Percentiles rank a stretch among this genome's conserved stretches.
Evolutionary conservation across 169 alveolate species (phyloP).

Genomic region (Besnoitia besnoiti): DNA sequence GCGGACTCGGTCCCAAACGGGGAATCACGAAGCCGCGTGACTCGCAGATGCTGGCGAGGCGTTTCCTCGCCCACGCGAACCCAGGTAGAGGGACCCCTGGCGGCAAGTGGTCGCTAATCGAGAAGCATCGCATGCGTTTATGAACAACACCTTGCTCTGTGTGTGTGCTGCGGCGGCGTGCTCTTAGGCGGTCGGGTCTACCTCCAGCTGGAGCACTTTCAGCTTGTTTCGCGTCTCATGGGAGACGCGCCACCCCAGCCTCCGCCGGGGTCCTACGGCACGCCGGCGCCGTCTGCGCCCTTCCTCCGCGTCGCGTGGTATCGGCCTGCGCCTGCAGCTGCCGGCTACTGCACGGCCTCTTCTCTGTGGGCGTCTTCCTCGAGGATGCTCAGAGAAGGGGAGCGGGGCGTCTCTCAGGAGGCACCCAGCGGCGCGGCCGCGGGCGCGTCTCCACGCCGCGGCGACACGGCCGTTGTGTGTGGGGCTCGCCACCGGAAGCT

Average conservation of each 20-base stretch:
- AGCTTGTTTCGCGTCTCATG: slow-evolving; percentile 8
- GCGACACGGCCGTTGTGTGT: no score
- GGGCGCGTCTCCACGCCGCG: no score
- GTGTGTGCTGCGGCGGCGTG: no score
- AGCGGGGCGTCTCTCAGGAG: background rate
- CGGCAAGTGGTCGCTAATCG: no score
- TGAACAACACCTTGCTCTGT: no score
- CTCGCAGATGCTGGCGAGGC: no score
- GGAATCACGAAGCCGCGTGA: no score
- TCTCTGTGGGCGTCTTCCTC: no score
- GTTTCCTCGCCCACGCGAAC: no score
- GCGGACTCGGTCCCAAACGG: no score
- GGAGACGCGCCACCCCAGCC: background rate
- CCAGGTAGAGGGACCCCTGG: no score
- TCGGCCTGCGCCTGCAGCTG: slow-evolving; percentile 26
- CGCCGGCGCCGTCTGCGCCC: background rate
- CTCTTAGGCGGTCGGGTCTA: background rate
- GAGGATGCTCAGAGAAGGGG: background rate
- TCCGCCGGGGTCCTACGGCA: background rate
- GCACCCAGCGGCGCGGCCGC: background rate
- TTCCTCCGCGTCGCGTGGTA: slow-evolving; percentile 19
- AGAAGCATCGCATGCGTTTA: no score
- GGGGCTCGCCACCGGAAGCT: background rate
- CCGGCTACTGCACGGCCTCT: background rate
- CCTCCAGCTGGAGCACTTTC: slow-evolving; percentile 10